These are phyloP conservation scores for Ilex paraguariensis DNA, from an alignment of 305 asterid genomes.

Conservation along the genomic window DNA sequence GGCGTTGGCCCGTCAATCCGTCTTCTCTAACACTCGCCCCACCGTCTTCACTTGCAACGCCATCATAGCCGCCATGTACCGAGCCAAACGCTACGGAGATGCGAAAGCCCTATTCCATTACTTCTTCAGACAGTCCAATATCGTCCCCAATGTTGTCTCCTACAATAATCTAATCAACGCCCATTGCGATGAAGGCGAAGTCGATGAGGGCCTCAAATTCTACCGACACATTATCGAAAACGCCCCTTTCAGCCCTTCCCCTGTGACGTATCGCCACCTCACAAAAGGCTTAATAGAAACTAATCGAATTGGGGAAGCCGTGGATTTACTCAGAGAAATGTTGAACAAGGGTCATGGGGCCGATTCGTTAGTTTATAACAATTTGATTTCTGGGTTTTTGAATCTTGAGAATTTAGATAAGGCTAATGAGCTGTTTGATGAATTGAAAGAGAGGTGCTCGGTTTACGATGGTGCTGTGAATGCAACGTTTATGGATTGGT, in stretches of 20 bases:
- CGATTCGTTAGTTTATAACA: slow-evolving; percentile 83
- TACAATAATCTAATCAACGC: slow-evolving; percentile 62
- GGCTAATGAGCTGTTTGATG: slow-evolving; percentile 78
- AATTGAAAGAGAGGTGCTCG: slow-evolving; percentile 78
- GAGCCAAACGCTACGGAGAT: slow-evolving; percentile 54
- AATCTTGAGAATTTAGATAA: slow-evolving; percentile 63
- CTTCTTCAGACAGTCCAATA: slow-evolving; percentile 66
- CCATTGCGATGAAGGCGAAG: slow-evolving; percentile 70
- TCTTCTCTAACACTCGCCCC: slow-evolving; percentile 60
- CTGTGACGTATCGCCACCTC: slow-evolving; percentile 71
- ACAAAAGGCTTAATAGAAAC: slow-evolving; percentile 73
- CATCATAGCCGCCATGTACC: slow-evolving; percentile 84
- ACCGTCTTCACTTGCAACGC: slow-evolving; percentile 98
- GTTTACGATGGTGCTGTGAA: slow-evolving; percentile 88
- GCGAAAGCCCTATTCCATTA: slow-evolving; percentile 73
- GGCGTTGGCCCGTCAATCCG: slow-evolving; percentile 70
- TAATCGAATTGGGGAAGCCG: slow-evolving; percentile 59
- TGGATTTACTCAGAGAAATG: slow-evolving; percentile 69
- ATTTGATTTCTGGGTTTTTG: slow-evolving; percentile 75
- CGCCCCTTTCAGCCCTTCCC: slow-evolving; percentile 76
- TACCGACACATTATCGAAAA: slow-evolving; percentile 47
- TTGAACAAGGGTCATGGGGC: slow-evolving; percentile 84
- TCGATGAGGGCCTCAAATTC: slow-evolving; percentile 59
- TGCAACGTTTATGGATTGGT: slow-evolving; percentile 94
- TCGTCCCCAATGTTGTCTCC: slow-evolving; percentile 70